Base-by-base conservation (phyloP, 2,329 filamentous ascomycete species). In the Cucurbitaria berberidis region DNA sequence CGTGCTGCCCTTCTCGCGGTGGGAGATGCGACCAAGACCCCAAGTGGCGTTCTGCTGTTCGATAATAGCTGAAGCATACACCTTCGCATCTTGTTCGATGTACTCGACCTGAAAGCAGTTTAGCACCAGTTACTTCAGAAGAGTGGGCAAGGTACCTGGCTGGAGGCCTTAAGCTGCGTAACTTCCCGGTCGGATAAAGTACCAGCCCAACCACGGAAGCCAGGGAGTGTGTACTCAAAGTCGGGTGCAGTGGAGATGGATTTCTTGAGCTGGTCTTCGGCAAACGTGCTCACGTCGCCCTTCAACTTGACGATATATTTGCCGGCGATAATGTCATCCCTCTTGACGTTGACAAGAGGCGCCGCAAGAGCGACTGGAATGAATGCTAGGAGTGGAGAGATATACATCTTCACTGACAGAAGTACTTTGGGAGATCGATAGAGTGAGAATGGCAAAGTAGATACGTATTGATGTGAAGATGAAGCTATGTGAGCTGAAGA, bases 231-330 rank as follows among this genome's bases (percentile, higher is more conserved):
- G 59, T 75, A 78, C 10, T 69, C 63, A 38, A 70, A 64, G 19
- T 68, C 63, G 7, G 66, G 64, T 3, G 51, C 18, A 16, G 51
- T 46, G 1, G 57, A 54, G 4, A 73, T 44, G 10, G 64, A 51
- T n/a, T 60, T 55, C 24, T 57, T 65, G 5, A 66, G 40, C 18
- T 50, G 44, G 3, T 67, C 52, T 2, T 73, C 43, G 38, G 59
- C 53, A 2, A 58, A 51, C 2, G 63, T 53, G 43, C 58, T 48
- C 21, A 67, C 45, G 18, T 70, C 68, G 26, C 67, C 60, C 60
- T 76, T 77, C 48, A 80, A 48, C 65, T 78, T 78, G 63, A 80
- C 74, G 42, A 80, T 78, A 66, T 78, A 79, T 64, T 77, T 76
- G 59, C 70, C 69, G 3, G 71, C 67, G 32, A 78, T 64, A 24